Conservation (phyloP, 331 rosid species). For the Quercus tomentella region DNA sequence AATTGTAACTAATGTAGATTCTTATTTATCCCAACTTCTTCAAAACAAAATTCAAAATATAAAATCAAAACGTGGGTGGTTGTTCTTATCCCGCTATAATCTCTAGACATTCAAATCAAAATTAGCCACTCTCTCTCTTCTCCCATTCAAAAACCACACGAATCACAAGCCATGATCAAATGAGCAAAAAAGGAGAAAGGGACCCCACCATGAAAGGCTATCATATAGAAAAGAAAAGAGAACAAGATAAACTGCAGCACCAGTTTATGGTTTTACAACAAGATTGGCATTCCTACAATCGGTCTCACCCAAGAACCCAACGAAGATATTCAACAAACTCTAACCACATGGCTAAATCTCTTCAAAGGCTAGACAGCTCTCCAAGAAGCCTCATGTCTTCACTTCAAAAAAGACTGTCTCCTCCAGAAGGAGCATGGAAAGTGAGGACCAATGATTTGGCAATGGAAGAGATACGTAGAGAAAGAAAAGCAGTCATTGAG, state of each 20-base stretch:
- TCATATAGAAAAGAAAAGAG: conserved; percentile 12
- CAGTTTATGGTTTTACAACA: conserved; percentile 33
- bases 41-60: neutral
- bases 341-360: neutral
- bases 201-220: conserved; percentile 40
- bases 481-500: conserved; percentile 30
- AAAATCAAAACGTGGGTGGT: neutral
- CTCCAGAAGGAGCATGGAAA: conserved; percentile 5
- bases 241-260: conserved; percentile 17
- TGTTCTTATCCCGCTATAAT: conserved; percentile 14
- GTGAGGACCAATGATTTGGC: conserved; percentile 16
- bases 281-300: conserved; percentile 48
- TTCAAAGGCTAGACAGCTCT: conserved; percentile 27
- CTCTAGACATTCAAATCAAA: conserved; percentile 19
- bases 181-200: neutral
- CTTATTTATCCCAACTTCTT: neutral
- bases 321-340: neutral
- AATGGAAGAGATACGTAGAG: conserved; percentile 26
- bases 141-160: neutral
- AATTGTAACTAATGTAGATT: neutral
- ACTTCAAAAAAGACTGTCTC: conserved; percentile 30
- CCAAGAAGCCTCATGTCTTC: conserved; percentile 47
- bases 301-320: conserved; percentile 24
- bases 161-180: neutral
- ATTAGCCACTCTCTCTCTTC: neutral